A percentile compares a stretch with the other conserved stretches of the same genome.
Conservation (phyloP, 306 rosid genomes). For the Dryas alaskensis region DNA sequence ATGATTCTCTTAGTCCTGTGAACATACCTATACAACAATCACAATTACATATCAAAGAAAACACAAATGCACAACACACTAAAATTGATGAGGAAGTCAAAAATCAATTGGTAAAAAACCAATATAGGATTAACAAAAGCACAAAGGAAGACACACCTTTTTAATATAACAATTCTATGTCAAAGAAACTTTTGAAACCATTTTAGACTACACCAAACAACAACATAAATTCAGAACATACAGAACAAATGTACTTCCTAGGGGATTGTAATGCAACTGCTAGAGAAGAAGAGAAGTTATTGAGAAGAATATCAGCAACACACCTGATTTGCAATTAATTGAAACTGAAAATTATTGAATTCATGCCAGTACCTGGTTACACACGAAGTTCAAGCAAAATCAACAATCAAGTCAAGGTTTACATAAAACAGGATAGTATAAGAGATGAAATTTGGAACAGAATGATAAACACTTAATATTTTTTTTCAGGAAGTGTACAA, state of each 20-base stretch:
- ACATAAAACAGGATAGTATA: conserved; percentile 8
- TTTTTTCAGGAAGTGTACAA: conserved; percentile 21
- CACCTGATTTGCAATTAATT: conserved; percentile 90
- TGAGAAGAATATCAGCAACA: conserved; percentile 6
- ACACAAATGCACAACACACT: background rate
- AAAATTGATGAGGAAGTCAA: background rate
- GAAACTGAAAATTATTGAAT: conserved; percentile 93
- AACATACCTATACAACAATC: background rate
- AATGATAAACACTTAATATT: conserved; percentile 11
- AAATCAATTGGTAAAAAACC: background rate
- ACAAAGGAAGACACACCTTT: background rate
- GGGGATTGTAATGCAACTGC: background rate
- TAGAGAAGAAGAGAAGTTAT: background rate
- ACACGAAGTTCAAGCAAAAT: conserved; percentile 29
- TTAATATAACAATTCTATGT: background rate
- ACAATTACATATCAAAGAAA: background rate
- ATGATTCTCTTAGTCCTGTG: background rate
- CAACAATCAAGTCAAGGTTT: conserved; percentile 20
- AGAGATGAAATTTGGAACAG: background rate
- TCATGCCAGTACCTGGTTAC: conserved; percentile 94
- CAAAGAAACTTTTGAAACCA: background rate
- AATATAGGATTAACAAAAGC: background rate
- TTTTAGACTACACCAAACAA: background rate
- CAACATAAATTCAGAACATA: background rate
- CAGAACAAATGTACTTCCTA: background rate